Evolutionary conservation across 2,329 filamentous ascomycete genomes (phyloP).

Genomic region (Chrysosporium queenslandicum): DNA sequence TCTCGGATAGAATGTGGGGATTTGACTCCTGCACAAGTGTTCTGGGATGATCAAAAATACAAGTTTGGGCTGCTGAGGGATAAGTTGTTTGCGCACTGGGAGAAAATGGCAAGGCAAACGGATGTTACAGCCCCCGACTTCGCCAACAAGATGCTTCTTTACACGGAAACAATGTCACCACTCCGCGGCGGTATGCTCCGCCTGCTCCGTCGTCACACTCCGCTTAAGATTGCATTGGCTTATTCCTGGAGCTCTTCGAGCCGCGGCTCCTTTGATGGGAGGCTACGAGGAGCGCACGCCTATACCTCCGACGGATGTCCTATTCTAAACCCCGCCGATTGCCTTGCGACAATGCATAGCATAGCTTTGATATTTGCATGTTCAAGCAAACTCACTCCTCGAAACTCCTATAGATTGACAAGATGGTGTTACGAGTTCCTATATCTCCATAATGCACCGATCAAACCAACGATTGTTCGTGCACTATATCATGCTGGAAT

Average conservation of each 20-base stretch:
- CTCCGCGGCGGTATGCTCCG: constrained; percentile 24
- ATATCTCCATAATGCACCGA: constrained; percentile 32
- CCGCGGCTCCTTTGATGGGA: constrained; percentile 15
- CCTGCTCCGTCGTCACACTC: constrained; percentile 29
- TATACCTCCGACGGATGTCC: constrained; percentile 16
- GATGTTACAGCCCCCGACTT: constrained; percentile 29
- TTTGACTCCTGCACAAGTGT: not conserved
- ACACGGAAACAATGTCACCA: constrained; percentile 23
- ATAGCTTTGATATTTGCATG: constrained; percentile 38
- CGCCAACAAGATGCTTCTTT: constrained; percentile 23
- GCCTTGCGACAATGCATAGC: constrained; percentile 37
- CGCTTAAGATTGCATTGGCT: constrained; percentile 31
- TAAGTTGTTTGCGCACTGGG: constrained; percentile 21
- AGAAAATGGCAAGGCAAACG: constrained; percentile 25
- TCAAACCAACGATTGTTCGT: constrained; percentile 37
- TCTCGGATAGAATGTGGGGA: not conserved
- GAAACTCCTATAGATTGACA: constrained; percentile 38
- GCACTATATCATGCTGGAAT: constrained; percentile 44
- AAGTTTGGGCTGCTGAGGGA: not conserved
- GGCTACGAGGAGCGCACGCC: constrained; percentile 12
- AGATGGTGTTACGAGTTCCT: constrained; percentile 41
- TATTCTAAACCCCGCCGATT: constrained; percentile 27
- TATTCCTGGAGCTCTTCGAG: constrained; percentile 10
- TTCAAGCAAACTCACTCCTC: constrained; percentile 29
- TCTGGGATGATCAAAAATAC: not conserved